Conservation (phyloP, 257 asterid genomes). For the Solanum paucissectum region DNA sequence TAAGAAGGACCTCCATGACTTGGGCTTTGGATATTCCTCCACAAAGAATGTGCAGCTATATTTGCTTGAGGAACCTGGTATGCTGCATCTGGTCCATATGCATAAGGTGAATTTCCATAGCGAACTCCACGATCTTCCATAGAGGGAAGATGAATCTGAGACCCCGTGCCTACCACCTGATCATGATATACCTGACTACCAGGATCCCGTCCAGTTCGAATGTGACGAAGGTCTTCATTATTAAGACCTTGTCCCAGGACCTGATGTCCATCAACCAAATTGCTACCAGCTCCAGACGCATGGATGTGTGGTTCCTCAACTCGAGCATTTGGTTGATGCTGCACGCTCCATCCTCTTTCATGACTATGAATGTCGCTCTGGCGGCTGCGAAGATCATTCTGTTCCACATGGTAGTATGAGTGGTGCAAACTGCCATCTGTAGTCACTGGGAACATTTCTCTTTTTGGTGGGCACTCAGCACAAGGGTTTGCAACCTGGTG, state of each 20-base stretch:
- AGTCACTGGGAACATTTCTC: constrained; percentile 48
- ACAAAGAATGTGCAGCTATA: constrained; percentile 37
- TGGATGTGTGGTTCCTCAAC: constrained; percentile 54
- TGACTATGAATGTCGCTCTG: constrained; percentile 43
- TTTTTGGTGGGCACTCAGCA: constrained; percentile 59
- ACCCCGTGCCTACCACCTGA: constrained; percentile 36
- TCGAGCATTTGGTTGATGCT: constrained; percentile 51
- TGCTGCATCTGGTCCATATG: constrained; percentile 49
- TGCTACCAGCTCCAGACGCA: constrained; percentile 45
- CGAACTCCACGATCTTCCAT: constrained; percentile 58
- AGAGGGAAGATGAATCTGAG: constrained; percentile 44
- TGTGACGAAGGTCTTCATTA: constrained; percentile 51
- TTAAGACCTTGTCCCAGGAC: constrained; percentile 48
- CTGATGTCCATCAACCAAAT: constrained; percentile 45
- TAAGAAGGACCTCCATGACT: constrained; percentile 42
- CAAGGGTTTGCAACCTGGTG: constrained; percentile 49
- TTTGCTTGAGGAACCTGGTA: constrained; percentile 63
- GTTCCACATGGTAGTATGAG: constrained; percentile 52
- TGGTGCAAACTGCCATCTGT: constrained; percentile 48
- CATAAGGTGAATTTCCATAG: constrained; percentile 43
- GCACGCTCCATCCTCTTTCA: constrained; percentile 64
- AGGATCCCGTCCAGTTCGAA: constrained; percentile 46
- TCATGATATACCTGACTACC: constrained; percentile 60
- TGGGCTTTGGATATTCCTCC: constrained; percentile 72
- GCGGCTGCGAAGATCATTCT: constrained; percentile 44